Evolutionary conservation across 768 basidiomycete genomes (phyloP).

Genomic region (Asterophora parasitica): DNA sequence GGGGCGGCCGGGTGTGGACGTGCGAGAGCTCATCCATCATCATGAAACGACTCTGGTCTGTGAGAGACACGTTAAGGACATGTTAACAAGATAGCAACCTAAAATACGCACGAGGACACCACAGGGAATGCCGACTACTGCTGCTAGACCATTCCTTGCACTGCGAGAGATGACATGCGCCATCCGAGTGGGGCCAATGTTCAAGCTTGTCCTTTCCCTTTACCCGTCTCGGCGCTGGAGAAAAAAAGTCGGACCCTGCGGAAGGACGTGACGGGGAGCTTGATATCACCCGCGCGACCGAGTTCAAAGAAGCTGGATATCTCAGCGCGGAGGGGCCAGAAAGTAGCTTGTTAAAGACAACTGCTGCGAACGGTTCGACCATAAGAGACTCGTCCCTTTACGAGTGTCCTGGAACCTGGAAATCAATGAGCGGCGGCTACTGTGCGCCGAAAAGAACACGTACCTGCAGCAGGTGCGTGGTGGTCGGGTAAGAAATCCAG

Average conservation of each 20-base stretch:
- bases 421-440: background rate
- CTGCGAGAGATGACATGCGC: conserved; percentile 26
- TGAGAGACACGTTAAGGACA: background rate
- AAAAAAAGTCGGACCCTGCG: conserved; percentile 48
- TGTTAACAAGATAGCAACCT: background rate
- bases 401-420: conserved; percentile 16
- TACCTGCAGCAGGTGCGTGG: conserved; percentile 17
- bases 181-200: conserved; percentile 19
- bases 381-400: conserved; percentile 30
- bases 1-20: conserved; percentile 8
- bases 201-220: conserved; percentile 51
- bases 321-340: conserved; percentile 27
- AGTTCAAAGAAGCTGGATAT: conserved; percentile 19
- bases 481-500: background rate
- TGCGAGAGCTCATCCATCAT: conserved; percentile 31
- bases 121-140: conserved; percentile 38
- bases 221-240: conserved; percentile 43
- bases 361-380: conserved; percentile 60
- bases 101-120: conserved; percentile 35
- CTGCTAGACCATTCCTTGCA: conserved; percentile 46
- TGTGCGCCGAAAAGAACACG: background rate
- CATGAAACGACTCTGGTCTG: conserved; percentile 31
- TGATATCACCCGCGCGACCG: conserved; percentile 16
- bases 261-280: conserved; percentile 22
- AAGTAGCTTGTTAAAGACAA: conserved; percentile 46